Base-by-base conservation (phyloP, 2,329 filamentous ascomycete species). In the Fusarium subtropicale region DNA sequence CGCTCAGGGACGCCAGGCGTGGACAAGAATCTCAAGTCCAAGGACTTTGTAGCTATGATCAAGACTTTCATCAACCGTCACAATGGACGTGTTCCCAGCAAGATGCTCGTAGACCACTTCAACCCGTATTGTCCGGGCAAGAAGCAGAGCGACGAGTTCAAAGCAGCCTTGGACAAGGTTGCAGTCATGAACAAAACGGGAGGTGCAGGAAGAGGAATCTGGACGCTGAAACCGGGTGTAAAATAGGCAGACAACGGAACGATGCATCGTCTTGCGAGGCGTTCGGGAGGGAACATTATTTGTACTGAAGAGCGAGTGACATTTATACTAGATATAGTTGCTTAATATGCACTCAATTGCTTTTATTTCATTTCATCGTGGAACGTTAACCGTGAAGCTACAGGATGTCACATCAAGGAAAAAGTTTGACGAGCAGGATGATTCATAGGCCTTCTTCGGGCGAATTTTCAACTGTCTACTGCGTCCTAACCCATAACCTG, bases 61-160 rank as follows among this genome's bases (percentile, higher is more conserved):
- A 89, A 90, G 39, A 87, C 91, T 42, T 98, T 94, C 72, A 90
- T 98, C 69, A 85, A 86, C 45, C 85, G 88, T 26, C 93, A 97
- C 58, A 92, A 92, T 12, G 94, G 94, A 5, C 86, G 88, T 34
- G 92, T 92, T 8, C 90, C 92, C 7, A 94, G 92, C 42, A 93
- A 97, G 81, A 90, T 93, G 84, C 80, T 97, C 45, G 91, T 97
- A 26, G 92, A 97, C 74, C 93, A 97, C 75, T 98, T 97, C 79
- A 93, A 94, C 78, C 88, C 88, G 16, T 92, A 90, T 74, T 97
- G 93, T 76, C 79, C 79, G 1, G 77, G 77, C 3, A 87, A 86
- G 24, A 92, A 88, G 44, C 87, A 92, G 64, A 91, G 90, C 53
- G 87, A 88, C 20, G 91, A 94, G 77, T 98, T 98, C 77, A 95